Conservation (phyloP, 805 yeast genomes). For the Alloascoidea hylecoeti region DNA sequence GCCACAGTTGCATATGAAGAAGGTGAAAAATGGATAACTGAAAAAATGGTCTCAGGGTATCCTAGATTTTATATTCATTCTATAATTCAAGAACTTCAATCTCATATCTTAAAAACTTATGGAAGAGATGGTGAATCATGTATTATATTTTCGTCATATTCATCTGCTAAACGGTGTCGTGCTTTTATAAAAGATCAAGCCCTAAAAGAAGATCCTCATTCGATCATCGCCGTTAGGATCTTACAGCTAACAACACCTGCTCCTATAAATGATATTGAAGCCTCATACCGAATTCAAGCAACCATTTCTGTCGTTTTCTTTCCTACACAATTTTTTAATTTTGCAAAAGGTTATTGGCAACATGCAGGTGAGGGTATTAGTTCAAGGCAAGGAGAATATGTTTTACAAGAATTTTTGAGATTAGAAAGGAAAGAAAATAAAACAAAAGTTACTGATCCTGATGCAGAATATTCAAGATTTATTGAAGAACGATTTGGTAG, state of each 20-base stretch:
- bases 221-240: constrained; percentile 33
- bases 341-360: constrained; percentile 90
- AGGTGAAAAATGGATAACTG: constrained; percentile 70
- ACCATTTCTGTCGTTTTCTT: constrained; percentile 71
- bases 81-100: constrained; percentile 15
- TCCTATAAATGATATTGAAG: constrained; percentile 47
- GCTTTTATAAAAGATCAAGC: constrained; percentile 44
- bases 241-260: constrained; percentile 61
- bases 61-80: constrained; percentile 35
- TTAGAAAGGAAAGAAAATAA: constrained; percentile 14
- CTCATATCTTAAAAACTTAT: constrained; percentile 44
- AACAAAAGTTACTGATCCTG: constrained; percentile 5
- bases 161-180: constrained; percentile 74
- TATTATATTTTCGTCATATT: constrained; percentile 65
- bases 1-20: constrained; percentile 89
- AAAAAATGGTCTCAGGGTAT: constrained; percentile 73
- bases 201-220: constrained; percentile 11
- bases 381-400: constrained; percentile 79
- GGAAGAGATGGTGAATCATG: constrained; percentile 70
- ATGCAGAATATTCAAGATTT: constrained; percentile 41
- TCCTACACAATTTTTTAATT: constrained; percentile 36
- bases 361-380: constrained; percentile 96
- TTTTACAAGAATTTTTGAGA: constrained; percentile 42
- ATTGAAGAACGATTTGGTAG: constrained; percentile 89
- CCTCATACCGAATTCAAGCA: constrained; percentile 45